phyloP scores from a whole-genome alignment of 1,284 basidiomycete genomes.

The Puccinia sorghi region DNA sequence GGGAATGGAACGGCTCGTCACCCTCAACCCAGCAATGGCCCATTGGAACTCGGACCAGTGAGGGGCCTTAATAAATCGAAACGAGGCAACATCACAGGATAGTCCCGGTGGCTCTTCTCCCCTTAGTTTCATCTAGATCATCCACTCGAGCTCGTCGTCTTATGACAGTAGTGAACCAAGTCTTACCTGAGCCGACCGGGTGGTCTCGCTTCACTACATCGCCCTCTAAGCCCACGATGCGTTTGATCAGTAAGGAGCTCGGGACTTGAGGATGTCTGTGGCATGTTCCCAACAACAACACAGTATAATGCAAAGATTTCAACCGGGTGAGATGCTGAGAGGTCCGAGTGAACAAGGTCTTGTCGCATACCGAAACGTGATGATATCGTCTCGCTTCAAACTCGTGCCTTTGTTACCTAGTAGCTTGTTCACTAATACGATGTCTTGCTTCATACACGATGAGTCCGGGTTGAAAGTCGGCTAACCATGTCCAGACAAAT shows the following conservation, averaged over 20 bases:
- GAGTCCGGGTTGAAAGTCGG: conserved; percentile 61
- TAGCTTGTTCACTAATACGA: conserved; percentile 62
- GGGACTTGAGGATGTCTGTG: conserved; percentile 62
- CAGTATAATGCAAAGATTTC: no score
- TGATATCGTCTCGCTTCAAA: conserved; percentile 62
- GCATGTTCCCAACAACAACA: neutral
- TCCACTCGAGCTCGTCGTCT: neutral
- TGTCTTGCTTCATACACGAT: conserved; percentile 60
- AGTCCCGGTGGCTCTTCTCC: no score
- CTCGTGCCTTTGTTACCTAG: conserved; percentile 50
- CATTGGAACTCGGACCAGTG: conserved; percentile 50
- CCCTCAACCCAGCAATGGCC: conserved; percentile 63
- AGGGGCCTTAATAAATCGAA: neutral
- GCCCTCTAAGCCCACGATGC: conserved; percentile 63
- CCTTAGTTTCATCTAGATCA: no score
- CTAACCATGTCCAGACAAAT: conserved; percentile 49
- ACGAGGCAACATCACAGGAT: neutral
- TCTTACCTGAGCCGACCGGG: conserved; percentile 55
- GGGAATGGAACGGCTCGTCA: conserved; percentile 61
- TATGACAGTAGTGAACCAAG: neutral
- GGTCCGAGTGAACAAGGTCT: neutral
- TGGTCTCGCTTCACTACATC: conserved; percentile 60
- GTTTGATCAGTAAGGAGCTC: conserved; percentile 62
- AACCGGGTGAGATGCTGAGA: neutral
- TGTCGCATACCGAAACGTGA: conserved; percentile 61